Evolutionary conservation across 805 yeast species (phyloP).

Genomic region (Priceomyces castillae): DNA sequence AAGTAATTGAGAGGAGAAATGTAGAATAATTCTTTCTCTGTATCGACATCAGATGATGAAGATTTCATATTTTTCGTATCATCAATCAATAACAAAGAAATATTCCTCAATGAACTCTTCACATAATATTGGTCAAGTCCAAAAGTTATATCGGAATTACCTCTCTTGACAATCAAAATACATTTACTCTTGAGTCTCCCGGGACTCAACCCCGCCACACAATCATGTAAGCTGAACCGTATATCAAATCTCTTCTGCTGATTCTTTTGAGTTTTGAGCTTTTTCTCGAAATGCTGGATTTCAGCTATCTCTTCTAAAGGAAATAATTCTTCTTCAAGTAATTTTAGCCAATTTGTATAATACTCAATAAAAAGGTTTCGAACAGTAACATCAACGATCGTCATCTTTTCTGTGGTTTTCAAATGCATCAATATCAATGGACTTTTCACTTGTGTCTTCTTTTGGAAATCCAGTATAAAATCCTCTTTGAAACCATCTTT

Average conservation of each 20-base stretch:
- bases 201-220: constrained; percentile 63
- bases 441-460: constrained; percentile 8
- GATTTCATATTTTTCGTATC: constrained; percentile 33
- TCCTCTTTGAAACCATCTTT: constrained; percentile 11
- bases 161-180: constrained; percentile 49
- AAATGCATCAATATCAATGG: constrained; percentile 25
- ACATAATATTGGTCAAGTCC: constrained; percentile 29
- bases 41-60: constrained; percentile 1
- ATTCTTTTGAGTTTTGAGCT: constrained; percentile 1
- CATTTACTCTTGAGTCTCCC: constrained; percentile 56
- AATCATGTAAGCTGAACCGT: constrained; percentile 44
- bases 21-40: constrained; percentile 5
- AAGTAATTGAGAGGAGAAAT: constrained; percentile 38
- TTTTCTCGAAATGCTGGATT: constrained; percentile 8
- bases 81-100: constrained; percentile 61
- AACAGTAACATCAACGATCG: constrained; percentile 41
- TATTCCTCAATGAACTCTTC: constrained; percentile 48
- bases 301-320: constrained; percentile 1
- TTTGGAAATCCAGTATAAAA: constrained; percentile 22
- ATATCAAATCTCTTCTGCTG: constrained; percentile 20
- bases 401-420: constrained; percentile 25
- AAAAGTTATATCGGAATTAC: constrained; percentile 48
- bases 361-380: constrained; percentile 53
- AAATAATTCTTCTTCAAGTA: constrained; percentile 17
- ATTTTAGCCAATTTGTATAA: constrained; percentile 55